Evolutionary conservation across 2,329 filamentous ascomycete genomes (phyloP).

Genomic region (Sarocladium oryzae): DNA sequence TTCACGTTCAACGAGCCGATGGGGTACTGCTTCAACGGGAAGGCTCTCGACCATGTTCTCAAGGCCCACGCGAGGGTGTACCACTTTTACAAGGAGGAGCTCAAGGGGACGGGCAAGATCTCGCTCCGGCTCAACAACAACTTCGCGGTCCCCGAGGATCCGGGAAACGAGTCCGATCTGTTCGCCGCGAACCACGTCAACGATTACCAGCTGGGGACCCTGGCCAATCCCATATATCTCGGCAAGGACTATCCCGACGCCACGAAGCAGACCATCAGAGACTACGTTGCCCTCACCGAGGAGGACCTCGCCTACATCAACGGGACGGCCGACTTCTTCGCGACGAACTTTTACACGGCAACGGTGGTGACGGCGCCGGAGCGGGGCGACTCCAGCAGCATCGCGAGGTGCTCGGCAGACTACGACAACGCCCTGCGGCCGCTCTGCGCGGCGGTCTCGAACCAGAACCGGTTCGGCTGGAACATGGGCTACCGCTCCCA

Average conservation of each 20-base stretch:
- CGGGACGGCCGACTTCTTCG: conserved; percentile 25
- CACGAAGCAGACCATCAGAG: conserved; percentile 28
- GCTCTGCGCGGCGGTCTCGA: too few relatives aligned
- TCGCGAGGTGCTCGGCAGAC: conserved; percentile 25
- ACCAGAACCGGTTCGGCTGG: too few relatives aligned
- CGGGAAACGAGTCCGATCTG: conserved; percentile 17
- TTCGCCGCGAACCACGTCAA: conserved; percentile 27
- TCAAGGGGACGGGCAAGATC: too few relatives aligned
- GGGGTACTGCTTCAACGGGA: conserved; percentile 28
- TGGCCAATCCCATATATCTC: conserved; percentile 29
- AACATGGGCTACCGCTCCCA: conserved; percentile 24
- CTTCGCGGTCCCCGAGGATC: conserved; percentile 13
- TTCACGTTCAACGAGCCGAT: conserved; percentile 34
- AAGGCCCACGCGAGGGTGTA: neutral
- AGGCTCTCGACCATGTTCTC: conserved; percentile 12
- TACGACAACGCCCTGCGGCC: too few relatives aligned
- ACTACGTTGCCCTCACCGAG: conserved; percentile 21
- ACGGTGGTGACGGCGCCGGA: conserved; percentile 25
- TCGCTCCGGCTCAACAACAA: too few relatives aligned
- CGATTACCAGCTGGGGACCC: conserved; percentile 33
- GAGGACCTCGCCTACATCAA: conserved; percentile 20
- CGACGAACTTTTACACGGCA: conserved; percentile 35
- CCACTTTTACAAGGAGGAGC: conserved; percentile 18
- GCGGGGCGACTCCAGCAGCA: conserved; percentile 26
- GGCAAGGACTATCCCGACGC: conserved; percentile 24